These are phyloP conservation scores for Microcos paniculata DNA, from an alignment of 345 rosid genomes.

Conservation along the genomic window DNA sequence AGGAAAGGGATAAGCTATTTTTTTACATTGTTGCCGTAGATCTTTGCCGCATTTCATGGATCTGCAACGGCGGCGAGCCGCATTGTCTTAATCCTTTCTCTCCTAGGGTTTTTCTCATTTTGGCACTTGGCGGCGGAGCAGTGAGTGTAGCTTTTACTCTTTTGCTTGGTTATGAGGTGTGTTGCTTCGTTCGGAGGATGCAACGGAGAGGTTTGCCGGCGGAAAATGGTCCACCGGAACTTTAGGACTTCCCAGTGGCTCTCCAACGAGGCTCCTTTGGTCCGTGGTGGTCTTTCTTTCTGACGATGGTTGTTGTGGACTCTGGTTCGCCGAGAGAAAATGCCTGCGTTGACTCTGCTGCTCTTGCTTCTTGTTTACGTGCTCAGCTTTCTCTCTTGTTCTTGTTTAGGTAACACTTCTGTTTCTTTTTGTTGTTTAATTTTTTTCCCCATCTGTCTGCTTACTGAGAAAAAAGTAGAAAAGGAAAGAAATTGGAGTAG, in stretches of 20 bases:
- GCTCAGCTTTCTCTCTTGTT: conserved; percentile 36
- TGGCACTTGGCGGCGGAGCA: background rate
- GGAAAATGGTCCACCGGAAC: conserved; percentile 21
- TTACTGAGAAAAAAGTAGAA: background rate
- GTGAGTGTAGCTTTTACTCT: background rate
- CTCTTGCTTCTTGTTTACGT: conserved; percentile 43
- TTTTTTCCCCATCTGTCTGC: conserved; percentile 14
- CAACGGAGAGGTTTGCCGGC: conserved; percentile 28
- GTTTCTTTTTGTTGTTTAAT: background rate
- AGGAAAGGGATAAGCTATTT: too few relatives aligned
- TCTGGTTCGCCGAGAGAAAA: conserved; percentile 40
- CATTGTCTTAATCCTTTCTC: conserved; percentile 32
- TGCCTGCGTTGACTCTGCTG: conserved; percentile 42
- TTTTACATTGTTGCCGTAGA: conserved; percentile 18
- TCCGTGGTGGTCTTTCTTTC: conserved; percentile 23
- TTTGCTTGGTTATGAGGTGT: conserved; percentile 12
- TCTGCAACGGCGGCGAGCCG: conserved; percentile 37
- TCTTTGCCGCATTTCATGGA: conserved; percentile 65
- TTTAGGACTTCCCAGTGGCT: conserved; percentile 20
- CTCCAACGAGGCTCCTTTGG: conserved; percentile 22
- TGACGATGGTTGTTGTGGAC: conserved; percentile 51
- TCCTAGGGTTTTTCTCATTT: conserved; percentile 49
- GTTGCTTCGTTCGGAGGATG: conserved; percentile 26
- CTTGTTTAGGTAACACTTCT: conserved; percentile 47
- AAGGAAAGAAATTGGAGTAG: background rate